phyloP scores from a whole-genome alignment of 805 yeast genomes.

The Candida ortonii region DNA sequence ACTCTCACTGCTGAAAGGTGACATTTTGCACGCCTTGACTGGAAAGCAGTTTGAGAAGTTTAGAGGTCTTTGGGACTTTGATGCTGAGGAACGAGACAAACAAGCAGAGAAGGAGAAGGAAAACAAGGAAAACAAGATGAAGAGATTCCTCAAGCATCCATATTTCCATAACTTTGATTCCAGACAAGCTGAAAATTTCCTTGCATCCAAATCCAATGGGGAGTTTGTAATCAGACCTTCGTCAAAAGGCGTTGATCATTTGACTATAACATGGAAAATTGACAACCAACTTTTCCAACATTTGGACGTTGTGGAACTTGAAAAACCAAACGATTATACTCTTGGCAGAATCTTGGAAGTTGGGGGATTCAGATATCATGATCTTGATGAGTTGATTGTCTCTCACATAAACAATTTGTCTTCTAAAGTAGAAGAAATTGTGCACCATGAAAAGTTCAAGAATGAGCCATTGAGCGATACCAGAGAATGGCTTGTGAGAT shows the following conservation, averaged over 20 bases:
- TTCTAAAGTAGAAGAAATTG: slow-evolving; percentile 78
- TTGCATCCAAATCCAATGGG: slow-evolving; percentile 87
- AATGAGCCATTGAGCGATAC: slow-evolving; percentile 77
- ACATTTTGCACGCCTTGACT: slow-evolving; percentile 51
- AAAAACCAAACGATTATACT: slow-evolving; percentile 59
- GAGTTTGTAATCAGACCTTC: slow-evolving; percentile 94
- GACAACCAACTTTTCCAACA: slow-evolving; percentile 90
- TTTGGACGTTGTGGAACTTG: slow-evolving; percentile 76
- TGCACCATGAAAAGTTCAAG: slow-evolving; percentile 83
- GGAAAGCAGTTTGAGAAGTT: slow-evolving; percentile 46
- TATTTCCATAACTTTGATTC: slow-evolving; percentile 79
- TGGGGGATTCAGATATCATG: slow-evolving; percentile 68
- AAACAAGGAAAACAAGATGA: slow-evolving; percentile 62
- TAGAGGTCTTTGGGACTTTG: slow-evolving; percentile 75
- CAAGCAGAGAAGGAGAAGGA: slow-evolving; percentile 57
- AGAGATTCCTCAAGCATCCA: slow-evolving; percentile 87
- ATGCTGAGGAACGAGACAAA: slow-evolving; percentile 65
- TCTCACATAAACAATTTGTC: slow-evolving; percentile 83
- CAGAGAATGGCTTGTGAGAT: slow-evolving; percentile 80
- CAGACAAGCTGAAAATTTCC: slow-evolving; percentile 86
- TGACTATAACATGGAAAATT: slow-evolving; percentile 95
- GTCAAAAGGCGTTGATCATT: slow-evolving; percentile 80
- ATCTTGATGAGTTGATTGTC: slow-evolving; percentile 89
- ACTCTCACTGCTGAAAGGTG: slow-evolving; percentile 66
- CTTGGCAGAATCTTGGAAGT: slow-evolving; percentile 61